Evolutionary conservation across 805 yeast species (phyloP), one percentile per base, ranked within the genome.

Genomic region (Wickerhamomyces queroliae): DNA sequence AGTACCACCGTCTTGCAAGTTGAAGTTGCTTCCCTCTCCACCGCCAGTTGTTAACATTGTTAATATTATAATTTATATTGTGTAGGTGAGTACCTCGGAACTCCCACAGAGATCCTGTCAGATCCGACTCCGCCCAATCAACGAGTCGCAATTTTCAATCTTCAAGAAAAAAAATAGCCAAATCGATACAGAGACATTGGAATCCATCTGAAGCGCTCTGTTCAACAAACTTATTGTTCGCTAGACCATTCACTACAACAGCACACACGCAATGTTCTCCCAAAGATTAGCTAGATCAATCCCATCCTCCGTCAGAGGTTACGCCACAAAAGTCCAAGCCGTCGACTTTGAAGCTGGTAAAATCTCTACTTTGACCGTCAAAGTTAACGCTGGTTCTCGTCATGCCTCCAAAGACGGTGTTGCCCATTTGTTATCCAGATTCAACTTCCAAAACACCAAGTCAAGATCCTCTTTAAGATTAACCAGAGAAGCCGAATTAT

Each of bases 401-500:
- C 74, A 70, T 53, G 69, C 78, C 40, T 52, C 73, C 36, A 66
- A 74, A 47, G 81, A 90, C 41, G 99, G 98, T 67, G 67, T 83
- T 50, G 73, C 97, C 33, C 97, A 91, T 65, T 67, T 89, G 48
- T 74, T 90, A 57, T 77, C 91, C 57, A 78, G 88, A 64, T 89
- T 79, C 64, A 83, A 82, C 55, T 93, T 83, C 72, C 78, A 83
- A 61, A 82, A 84, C 74, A 88, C 96, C 41, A 72, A 72, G 46
- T 63, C 78, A 53, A 87, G 88, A 64, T 83, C 96, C 16, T 96
- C 93, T 19, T 74, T 93, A 61, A 85, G 98, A 71, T 73, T 90
- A 58, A 84, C 89, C 59, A 85, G 99, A 68, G 99, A 93, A 70
- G 70, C 90, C 37, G 99, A 91, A 70, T 77, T 93, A 49, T 73